A percentile compares a stretch with the other conserved stretches of the same genome.
Evolutionary conservation across 108 stramenopile genomes (phyloP).

Genomic region (Nannochloropsis gaditana): DNA sequence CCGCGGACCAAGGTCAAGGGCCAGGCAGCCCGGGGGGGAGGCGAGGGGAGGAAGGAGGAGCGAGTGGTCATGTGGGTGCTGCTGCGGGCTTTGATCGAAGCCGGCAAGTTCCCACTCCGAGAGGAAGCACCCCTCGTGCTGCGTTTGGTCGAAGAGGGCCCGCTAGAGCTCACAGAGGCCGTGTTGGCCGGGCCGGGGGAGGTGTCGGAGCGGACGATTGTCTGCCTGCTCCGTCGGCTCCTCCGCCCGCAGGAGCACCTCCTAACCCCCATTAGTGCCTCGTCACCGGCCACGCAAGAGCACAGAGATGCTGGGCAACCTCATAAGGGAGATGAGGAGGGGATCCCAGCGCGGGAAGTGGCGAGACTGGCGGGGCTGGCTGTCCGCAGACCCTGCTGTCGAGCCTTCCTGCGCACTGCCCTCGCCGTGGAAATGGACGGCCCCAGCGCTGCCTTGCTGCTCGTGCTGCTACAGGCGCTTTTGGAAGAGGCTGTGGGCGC

Average conservation of each 20-base stretch:
- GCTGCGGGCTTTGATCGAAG: not conserved
- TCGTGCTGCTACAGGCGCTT: not conserved
- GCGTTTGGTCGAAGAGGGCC: not conserved
- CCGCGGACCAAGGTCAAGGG: not conserved
- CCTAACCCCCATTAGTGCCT: too few species aligned
- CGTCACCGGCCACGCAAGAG: not conserved
- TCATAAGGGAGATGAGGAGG: not conserved
- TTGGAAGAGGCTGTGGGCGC: not conserved
- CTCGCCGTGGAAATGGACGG: not conserved
- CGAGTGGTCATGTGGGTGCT: not conserved
- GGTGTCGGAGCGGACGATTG: not conserved
- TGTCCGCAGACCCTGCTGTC: not conserved
- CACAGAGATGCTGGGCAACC: not conserved
- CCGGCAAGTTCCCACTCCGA: not conserved
- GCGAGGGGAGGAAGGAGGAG: not conserved
- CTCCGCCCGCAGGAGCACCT: not conserved
- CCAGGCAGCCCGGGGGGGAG: not conserved
- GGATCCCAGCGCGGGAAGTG: not conserved
- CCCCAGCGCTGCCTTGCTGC: slow-evolving; percentile 9
- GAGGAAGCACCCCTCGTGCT: not conserved
- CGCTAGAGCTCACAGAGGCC: not conserved
- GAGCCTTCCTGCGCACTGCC: slow-evolving; percentile 1
- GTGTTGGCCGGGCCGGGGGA: not conserved
- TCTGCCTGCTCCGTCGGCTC: not conserved
- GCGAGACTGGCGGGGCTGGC: not conserved